Base-by-base conservation (phyloP, 495 filamentous ascomycete species). In the Neurospora sp. region DNA sequence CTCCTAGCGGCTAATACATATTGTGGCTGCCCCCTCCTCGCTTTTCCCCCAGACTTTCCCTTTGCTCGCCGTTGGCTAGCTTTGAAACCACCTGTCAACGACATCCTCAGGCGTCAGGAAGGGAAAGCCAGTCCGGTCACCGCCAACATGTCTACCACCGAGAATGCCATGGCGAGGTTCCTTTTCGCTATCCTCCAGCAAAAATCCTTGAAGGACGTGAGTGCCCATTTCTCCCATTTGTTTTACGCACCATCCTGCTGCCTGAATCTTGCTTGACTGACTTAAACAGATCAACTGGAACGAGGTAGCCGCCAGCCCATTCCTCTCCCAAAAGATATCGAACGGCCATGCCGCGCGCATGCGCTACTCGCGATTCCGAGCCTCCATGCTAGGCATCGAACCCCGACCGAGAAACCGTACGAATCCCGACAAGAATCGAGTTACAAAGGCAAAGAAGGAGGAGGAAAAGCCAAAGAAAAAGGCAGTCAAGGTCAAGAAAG, bases 301-400 rank as follows among this genome's bases (percentile, higher is more conserved):
- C 74, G 79, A 84, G 71, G 91, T 94, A 35, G 91, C 92, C 35
- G 77, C 82, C 53, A 80, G 87, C 69, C 84, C 84, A 18, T 76
- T 84, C 39, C 76, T 86, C 41, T 72, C 80, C 8, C 83, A 90
- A 61, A 84, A 87, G 71, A 92, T 93, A 72, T 91, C 91, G 74
- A 94, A 93, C 77, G 91, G 91, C 76, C 92, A 94, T 80, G 92
- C 92, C 10, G 91, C 92, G 39, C 90, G 92, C 65, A 94, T 94
- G 92, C 90, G 92, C 41, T 94, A 88, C 80, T 89, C 88, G 27
- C 89, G 92, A 48, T 92, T 93, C 82, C 83, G 72, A n/a, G 69
- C 76, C n/a, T 74, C 78, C 40, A 81, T 84, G 76, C 72, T 85
- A 12, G 82, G 81, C 46, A 73, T 78, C 39, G 81, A 85, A 74